phyloP scores from a whole-genome alignment of 2,329 filamentous ascomycete genomes.

The Trichoderma harzianum region DNA sequence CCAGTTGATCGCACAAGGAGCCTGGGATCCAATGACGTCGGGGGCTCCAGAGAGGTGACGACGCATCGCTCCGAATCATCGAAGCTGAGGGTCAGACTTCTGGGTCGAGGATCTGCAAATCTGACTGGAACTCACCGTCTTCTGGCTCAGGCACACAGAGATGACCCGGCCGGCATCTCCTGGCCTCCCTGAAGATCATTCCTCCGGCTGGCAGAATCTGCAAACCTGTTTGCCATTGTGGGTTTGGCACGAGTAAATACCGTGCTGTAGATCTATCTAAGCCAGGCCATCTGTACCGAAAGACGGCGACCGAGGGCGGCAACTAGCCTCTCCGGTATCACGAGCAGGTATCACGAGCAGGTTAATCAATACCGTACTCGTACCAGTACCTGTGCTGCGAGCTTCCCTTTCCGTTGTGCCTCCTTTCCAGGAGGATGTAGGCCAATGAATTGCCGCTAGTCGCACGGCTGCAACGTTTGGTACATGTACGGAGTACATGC shows the following conservation, averaged over 20 bases:
- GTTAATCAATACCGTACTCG: neutral
- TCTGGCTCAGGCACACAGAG: neutral
- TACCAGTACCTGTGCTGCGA: neutral
- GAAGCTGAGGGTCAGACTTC: neutral
- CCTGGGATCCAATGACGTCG: constrained; percentile 17
- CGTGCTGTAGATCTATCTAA: neutral
- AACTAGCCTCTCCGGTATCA: neutral
- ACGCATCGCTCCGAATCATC: constrained; percentile 1
- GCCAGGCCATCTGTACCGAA: neutral
- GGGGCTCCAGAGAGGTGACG: constrained; percentile 11
- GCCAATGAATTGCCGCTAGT: neutral
- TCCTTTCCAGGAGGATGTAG: neutral
- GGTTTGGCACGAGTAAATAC: neutral
- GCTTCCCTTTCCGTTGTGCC: neutral
- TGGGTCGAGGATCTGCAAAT: constrained; percentile 18
- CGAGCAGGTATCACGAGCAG: neutral
- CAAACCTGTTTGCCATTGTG: constrained; percentile 8
- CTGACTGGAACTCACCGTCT: constrained; percentile 1
- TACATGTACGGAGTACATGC: neutral
- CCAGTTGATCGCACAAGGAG: constrained; percentile 11
- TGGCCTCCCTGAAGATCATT: constrained; percentile 20
- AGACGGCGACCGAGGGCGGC: neutral
- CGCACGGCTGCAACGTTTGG: neutral
- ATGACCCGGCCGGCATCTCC: neutral
- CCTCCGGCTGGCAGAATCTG: neutral